These are phyloP conservation scores for Cyberlindnera suaveolens DNA, from an alignment of 805 yeast genomes.

Conservation along the genomic window DNA sequence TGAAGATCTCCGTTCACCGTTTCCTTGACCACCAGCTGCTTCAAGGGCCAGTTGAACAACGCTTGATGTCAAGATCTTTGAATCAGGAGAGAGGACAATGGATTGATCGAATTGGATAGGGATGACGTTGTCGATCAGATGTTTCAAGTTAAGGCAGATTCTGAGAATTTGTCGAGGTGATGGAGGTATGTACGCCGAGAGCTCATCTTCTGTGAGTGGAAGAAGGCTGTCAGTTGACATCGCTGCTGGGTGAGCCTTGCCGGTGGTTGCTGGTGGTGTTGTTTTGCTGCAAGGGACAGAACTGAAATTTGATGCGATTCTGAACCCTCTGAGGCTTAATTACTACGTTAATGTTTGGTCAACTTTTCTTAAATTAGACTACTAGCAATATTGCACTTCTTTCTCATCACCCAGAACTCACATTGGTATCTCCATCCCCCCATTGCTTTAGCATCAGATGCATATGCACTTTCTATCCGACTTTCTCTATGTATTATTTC, in stretches of 20 bases:
- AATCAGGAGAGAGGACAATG: conserved; percentile 47
- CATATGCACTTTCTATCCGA: conserved; percentile 44
- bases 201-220: conserved; percentile 19
- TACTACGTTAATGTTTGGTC: too few relatives aligned
- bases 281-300: neutral
- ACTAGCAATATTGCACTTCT: conserved; percentile 7
- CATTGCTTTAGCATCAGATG: conserved; percentile 42
- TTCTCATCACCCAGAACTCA: conserved; percentile 61
- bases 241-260: too few relatives aligned
- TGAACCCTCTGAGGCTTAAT: too few relatives aligned
- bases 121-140: conserved; percentile 62
- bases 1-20: conserved; percentile 47
- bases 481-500: conserved; percentile 37
- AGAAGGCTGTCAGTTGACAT: conserved; percentile 9
- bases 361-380: too few relatives aligned
- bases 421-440: conserved; percentile 56
- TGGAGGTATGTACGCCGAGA: conserved; percentile 31
- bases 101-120: conserved; percentile 55
- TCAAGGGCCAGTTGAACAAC: conserved; percentile 55
- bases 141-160: conserved; percentile 67
- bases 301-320: conserved; percentile 2
- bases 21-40: conserved; percentile 79
- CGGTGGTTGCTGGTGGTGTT: too few relatives aligned
- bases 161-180: conserved; percentile 62
- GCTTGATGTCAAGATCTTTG: conserved; percentile 50